Conservation (phyloP, 192 early-diverging fungal species). For the Dimargaris xerosporica region DNA sequence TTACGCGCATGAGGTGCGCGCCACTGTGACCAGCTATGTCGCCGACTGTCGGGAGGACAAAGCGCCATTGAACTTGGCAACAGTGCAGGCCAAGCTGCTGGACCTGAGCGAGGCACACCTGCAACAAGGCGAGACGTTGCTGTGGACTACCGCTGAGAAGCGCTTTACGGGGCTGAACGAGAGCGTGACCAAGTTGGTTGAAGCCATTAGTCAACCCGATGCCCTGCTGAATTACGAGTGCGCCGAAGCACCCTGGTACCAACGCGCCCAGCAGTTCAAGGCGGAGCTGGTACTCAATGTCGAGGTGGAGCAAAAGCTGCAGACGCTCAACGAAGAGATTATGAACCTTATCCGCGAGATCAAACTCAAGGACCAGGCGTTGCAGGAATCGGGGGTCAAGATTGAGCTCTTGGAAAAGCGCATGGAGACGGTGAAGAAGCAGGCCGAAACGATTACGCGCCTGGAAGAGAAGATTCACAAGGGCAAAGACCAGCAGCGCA, state of each 20-base stretch:
- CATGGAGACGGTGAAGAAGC: constrained; percentile 46
- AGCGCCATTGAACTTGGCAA: neutral
- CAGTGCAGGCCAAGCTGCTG: neutral
- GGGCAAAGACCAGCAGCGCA: constrained; percentile 39
- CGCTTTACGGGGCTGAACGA: constrained; percentile 19
- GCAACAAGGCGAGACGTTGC: neutral
- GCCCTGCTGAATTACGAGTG: neutral
- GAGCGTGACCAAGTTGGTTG: constrained; percentile 15
- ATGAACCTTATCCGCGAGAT: constrained; percentile 60
- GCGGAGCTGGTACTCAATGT: constrained; percentile 62
- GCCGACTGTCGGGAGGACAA: neutral
- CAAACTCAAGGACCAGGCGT: constrained; percentile 63
- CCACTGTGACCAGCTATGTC: neutral
- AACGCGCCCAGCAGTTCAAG: constrained; percentile 66
- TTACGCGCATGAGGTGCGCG: constrained; percentile 5
- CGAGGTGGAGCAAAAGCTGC: constrained; percentile 61
- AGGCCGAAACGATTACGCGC: constrained; percentile 40
- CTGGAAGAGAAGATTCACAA: constrained; percentile 43
- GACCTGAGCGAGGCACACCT: constrained; percentile 1
- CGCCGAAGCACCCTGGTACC: constrained; percentile 57
- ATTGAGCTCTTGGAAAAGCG: constrained; percentile 73
- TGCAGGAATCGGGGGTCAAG: constrained; percentile 60
- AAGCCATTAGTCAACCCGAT: constrained; percentile 12
- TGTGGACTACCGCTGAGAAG: constrained; percentile 20
- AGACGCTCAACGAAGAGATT: constrained; percentile 63